Evolutionary conservation across 2,329 filamentous ascomycete genomes (phyloP).

Genomic region (Eurotiales sp.): DNA sequence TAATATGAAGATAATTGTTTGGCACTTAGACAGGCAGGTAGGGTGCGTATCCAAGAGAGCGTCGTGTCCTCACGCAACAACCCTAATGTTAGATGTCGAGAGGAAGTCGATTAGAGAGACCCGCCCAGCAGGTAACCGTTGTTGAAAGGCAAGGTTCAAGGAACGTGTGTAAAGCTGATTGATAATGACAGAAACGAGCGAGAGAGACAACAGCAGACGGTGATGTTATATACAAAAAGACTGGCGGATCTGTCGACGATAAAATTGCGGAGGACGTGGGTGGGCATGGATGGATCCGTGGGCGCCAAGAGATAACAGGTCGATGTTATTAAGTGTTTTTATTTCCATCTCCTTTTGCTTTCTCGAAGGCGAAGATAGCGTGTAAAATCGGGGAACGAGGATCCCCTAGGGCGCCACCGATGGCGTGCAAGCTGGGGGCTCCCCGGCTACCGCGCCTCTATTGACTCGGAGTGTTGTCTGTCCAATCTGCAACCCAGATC

Average conservation of each 20-base stretch:
- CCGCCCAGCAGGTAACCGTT: conserved; percentile 9
- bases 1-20: conserved; percentile 7
- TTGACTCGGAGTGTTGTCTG: conserved; percentile 3
- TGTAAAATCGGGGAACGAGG: conserved; percentile 4
- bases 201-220: neutral
- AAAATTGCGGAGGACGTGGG: neutral
- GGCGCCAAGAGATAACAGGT: conserved; percentile 16
- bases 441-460: conserved; percentile 2
- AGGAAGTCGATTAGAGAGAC: neutral
- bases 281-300: neutral
- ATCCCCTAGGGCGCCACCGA: neutral
- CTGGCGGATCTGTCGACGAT: neutral
- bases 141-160: neutral
- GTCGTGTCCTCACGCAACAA: neutral
- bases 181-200: neutral
- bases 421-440: conserved; percentile 1
- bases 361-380: conserved; percentile 13
- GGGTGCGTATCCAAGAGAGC: neutral
- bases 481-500: neutral
- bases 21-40: too few species aligned
- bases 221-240: neutral
- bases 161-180: neutral
- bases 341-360: conserved; percentile 3
- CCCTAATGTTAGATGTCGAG: neutral
- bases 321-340: neutral